phyloP scores from a whole-genome alignment of 495 filamentous ascomycete genomes.

The Usnea hakonensis region DNA sequence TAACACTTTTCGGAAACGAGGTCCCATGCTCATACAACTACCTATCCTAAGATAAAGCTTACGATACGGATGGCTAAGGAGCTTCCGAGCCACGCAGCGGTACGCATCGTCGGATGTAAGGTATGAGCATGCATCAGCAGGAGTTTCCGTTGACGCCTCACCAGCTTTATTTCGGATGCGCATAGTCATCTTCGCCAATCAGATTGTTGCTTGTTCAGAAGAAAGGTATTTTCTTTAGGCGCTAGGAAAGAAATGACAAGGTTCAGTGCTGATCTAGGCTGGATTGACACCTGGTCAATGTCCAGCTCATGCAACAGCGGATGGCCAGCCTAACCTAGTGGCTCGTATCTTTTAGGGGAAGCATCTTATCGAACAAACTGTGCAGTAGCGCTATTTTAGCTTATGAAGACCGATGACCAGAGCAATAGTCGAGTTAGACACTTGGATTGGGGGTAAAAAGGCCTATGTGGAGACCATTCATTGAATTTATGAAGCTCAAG shows the following conservation, averaged over 20 bases:
- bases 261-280: neutral
- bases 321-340: neutral
- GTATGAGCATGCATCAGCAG: neutral
- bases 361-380: neutral
- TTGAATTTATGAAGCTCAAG: too few relatives aligned
- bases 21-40: neutral
- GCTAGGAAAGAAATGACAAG: neutral
- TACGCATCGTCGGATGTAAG: neutral
- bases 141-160: neutral
- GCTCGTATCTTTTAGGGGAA: neutral
- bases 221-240: neutral
- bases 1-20: neutral
- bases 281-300: neutral
- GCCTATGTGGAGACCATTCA: too few relatives aligned
- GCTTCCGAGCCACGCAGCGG: neutral
- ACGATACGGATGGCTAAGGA: neutral
- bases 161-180: neutral
- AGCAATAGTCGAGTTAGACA: neutral
- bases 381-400: neutral
- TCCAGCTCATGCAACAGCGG: neutral
- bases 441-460: neutral
- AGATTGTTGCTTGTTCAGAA: neutral
- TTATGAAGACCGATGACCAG: neutral
- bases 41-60: neutral
- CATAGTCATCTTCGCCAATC: neutral